A percentile compares a stretch with the other conserved stretches of the same genome.
Evolutionary conservation across 305 asterid species (phyloP).

Genomic region (Fraxinus floribunda): DNA sequence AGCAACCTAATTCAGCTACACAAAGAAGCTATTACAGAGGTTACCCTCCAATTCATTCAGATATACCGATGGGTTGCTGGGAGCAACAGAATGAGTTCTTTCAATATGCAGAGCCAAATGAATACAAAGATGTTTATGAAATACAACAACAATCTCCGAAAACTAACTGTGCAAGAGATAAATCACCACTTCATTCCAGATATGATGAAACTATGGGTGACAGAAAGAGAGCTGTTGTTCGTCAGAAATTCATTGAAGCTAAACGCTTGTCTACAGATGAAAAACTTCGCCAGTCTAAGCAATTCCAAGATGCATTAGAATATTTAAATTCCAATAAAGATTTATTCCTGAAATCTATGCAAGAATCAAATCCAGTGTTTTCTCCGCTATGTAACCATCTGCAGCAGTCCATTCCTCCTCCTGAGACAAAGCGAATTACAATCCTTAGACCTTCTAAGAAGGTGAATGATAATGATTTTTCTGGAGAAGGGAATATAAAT

Average conservation of each 20-base stretch:
- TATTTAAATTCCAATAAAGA: slow-evolving; percentile 86
- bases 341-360: slow-evolving; percentile 72
- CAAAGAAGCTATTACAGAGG: slow-evolving; percentile 51
- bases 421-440: slow-evolving; percentile 81
- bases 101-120: slow-evolving; percentile 47
- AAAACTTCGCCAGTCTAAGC: slow-evolving; percentile 76
- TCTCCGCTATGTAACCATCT: slow-evolving; percentile 55
- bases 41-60: slow-evolving; percentile 59
- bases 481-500: slow-evolving; percentile 45
- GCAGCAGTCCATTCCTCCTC: slow-evolving; percentile 60
- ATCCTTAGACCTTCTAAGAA: slow-evolving; percentile 86
- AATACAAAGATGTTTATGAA: slow-evolving; percentile 69
- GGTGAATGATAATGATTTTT: slow-evolving; percentile 41
- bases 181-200: slow-evolving; percentile 54
- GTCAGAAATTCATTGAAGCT: slow-evolving; percentile 87
- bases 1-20: slow-evolving; percentile 47
- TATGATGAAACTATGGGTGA: slow-evolving; percentile 43
- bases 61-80: slow-evolving; percentile 56
- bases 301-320: slow-evolving; percentile 87
- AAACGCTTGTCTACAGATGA: slow-evolving; percentile 76
- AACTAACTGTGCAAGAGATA: slow-evolving; percentile 30
- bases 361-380: slow-evolving; percentile 71
- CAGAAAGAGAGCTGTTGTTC: slow-evolving; percentile 72
- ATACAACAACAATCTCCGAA: slow-evolving; percentile 54
- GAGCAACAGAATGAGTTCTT: slow-evolving; percentile 57